Percentiles rank a stretch among this genome's conserved stretches.
phyloP scores from a whole-genome alignment of 768 basidiomycete species.

The Russula sp. region DNA sequence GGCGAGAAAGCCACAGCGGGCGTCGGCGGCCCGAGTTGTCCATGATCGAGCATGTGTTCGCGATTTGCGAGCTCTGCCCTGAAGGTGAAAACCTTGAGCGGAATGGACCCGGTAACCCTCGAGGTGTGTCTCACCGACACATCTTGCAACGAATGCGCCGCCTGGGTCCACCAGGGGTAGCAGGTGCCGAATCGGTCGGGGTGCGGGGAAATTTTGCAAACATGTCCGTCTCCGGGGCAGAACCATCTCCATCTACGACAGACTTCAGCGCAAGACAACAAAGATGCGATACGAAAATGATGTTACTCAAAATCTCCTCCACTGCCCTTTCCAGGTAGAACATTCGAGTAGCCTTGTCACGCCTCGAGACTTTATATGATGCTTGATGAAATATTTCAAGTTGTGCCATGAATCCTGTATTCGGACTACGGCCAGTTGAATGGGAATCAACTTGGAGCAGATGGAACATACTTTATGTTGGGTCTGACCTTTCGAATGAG shows the following conservation, averaged over 20 bases:
- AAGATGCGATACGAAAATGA: slow-evolving; percentile 28
- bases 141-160: slow-evolving; percentile 85
- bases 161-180: slow-evolving; percentile 52
- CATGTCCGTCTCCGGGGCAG: slow-evolving; percentile 58
- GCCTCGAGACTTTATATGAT: slow-evolving; percentile 57
- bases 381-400: slow-evolving; percentile 74
- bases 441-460: slow-evolving; percentile 4
- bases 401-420: slow-evolving; percentile 74
- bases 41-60: slow-evolving; percentile 94
- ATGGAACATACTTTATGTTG: slow-evolving; percentile 53
- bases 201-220: slow-evolving; percentile 69
- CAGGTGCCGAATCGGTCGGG: slow-evolving; percentile 53
- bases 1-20: slow-evolving; percentile 45
- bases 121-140: slow-evolving; percentile 57
- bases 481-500: slow-evolving; percentile 64
- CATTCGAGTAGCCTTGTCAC: slow-evolving; percentile 66
- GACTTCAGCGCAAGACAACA: slow-evolving; percentile 13
- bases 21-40: slow-evolving; percentile 65
- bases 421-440: slow-evolving; percentile 52
- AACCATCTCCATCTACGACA: slow-evolving; percentile 65
- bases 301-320: slow-evolving; percentile 68
- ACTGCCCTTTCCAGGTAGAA: slow-evolving; percentile 78
- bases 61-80: slow-evolving; percentile 81
- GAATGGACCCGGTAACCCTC: background rate
- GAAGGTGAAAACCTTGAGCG: background rate